These are phyloP conservation scores for Tagetes erecta DNA, from an alignment of 129 eudicot species.

Conservation along the genomic window DNA sequence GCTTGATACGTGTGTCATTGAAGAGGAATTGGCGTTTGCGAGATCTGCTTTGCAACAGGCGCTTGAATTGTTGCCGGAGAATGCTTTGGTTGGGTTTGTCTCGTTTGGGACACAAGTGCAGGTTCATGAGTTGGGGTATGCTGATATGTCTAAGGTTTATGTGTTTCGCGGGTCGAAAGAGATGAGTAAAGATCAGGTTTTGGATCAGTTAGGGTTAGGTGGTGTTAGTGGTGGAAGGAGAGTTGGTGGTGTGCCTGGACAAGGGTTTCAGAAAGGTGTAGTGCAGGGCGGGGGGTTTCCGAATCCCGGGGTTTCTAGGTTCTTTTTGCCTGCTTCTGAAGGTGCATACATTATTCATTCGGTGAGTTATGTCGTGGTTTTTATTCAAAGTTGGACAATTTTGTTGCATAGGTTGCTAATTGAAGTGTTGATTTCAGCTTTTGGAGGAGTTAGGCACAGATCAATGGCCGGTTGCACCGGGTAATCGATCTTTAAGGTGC, in stretches of 20 bases:
- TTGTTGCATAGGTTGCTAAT: conserved; percentile 3
- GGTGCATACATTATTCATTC: conserved; percentile 73
- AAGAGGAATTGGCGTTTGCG: conserved; percentile 80
- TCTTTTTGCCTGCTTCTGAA: conserved; percentile 89
- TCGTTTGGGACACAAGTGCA: conserved; percentile 94
- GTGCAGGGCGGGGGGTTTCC: conserved; percentile 40
- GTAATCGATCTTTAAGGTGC: conserved; percentile 78
- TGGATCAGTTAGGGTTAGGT: conserved; percentile 77
- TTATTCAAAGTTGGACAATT: neutral
- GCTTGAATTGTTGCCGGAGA: conserved; percentile 74
- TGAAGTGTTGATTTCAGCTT: conserved; percentile 47
- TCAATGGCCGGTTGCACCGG: conserved; percentile 89
- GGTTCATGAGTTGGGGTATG: conserved; percentile 89
- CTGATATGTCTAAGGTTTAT: conserved; percentile 80
- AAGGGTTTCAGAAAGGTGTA: conserved; percentile 57
- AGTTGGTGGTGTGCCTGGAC: conserved; percentile 47
- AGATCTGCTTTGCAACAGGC: conserved; percentile 73
- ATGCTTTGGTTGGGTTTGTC: conserved; percentile 85
- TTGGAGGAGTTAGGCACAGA: conserved; percentile 86
- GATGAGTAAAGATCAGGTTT: conserved; percentile 77
- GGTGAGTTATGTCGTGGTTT: conserved; percentile 38
- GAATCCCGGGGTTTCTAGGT: conserved; percentile 56
- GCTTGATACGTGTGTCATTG: conserved; percentile 81
- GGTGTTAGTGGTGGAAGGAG: conserved; percentile 43
- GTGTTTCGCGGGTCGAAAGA: conserved; percentile 87